phyloP scores from a whole-genome alignment of 2,329 filamentous ascomycete genomes.

The Fusarium domesticum region DNA sequence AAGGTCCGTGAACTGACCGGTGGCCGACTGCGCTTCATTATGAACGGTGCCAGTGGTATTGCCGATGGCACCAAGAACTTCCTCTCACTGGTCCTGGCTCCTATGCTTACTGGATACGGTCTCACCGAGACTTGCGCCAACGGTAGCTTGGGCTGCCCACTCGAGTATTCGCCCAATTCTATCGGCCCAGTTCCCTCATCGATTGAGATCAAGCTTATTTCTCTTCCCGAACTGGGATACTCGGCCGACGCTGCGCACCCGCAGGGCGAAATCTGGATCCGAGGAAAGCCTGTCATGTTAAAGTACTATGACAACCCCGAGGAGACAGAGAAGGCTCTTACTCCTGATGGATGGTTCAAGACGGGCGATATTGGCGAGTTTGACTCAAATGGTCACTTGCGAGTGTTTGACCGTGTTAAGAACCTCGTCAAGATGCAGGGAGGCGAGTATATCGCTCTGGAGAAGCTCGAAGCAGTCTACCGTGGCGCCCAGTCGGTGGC shows the following conservation, averaged over 20 bases:
- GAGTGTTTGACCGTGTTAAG: conserved; percentile 95
- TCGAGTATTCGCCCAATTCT: conserved; percentile 75
- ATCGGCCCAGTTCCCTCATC: conserved; percentile 76
- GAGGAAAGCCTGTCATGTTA: conserved; percentile 69
- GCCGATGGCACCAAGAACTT: conserved; percentile 85
- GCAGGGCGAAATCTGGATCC: conserved; percentile 90
- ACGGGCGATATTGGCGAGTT: conserved; percentile 95
- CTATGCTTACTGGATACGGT: conserved; percentile 93
- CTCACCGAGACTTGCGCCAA: conserved; percentile 90
- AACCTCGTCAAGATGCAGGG: conserved; percentile 95
- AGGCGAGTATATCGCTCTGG: conserved; percentile 94
- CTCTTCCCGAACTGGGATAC: conserved; percentile 87
- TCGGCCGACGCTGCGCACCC: conserved; percentile 69
- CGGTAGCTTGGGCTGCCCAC: conserved; percentile 76
- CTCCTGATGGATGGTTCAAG: conserved; percentile 91
- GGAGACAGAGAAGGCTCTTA: conserved; percentile 76
- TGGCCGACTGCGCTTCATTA: conserved; percentile 79
- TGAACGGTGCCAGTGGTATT: conserved; percentile 93
- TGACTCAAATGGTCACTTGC: conserved; percentile 72
- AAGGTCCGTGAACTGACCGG: conserved; percentile 90
- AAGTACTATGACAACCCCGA: conserved; percentile 84
- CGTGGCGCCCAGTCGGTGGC: conserved; percentile 73
- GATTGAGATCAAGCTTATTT: conserved; percentile 87
- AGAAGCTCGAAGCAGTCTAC: conserved; percentile 93
- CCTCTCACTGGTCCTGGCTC: conserved; percentile 85